Evolutionary conservation across 345 rosid genomes (phyloP).

Genomic region (Aethionema arabicum): DNA sequence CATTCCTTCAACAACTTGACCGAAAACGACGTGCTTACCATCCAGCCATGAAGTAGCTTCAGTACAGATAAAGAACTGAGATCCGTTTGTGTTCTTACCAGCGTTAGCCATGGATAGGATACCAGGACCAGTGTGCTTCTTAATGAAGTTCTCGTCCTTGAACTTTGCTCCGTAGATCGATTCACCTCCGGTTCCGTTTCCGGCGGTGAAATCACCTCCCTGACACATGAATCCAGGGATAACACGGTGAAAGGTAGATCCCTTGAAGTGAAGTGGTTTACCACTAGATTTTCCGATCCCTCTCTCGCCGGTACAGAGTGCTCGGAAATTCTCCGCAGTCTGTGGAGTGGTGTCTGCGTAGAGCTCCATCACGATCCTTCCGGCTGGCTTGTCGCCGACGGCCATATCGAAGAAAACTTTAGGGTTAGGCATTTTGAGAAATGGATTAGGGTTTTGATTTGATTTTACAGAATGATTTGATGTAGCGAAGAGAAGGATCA

Average conservation of each 20-base stretch:
- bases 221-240: constrained; percentile 75
- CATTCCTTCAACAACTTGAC: constrained; percentile 56
- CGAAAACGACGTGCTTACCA: constrained; percentile 74
- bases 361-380: constrained; percentile 61
- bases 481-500: not conserved
- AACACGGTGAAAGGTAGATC: constrained; percentile 62
- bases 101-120: constrained; percentile 70
- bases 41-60: constrained; percentile 56
- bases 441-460: constrained; percentile 31
- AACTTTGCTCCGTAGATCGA: constrained; percentile 66
- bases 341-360: constrained; percentile 43
- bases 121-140: constrained; percentile 65
- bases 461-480: not conserved
- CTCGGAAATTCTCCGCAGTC: constrained; percentile 70
- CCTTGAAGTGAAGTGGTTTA: constrained; percentile 71
- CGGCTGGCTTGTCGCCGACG: constrained; percentile 40
- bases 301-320: constrained; percentile 66
- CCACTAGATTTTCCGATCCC: constrained; percentile 48
- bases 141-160: constrained; percentile 58
- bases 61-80: constrained; percentile 64
- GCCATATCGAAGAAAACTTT: constrained; percentile 53
- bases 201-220: constrained; percentile 66
- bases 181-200: constrained; percentile 70
- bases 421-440: constrained; percentile 40
- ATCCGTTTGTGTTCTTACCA: constrained; percentile 55